phyloP scores from a whole-genome alignment of 2,329 filamentous ascomycete species.

The Colletotrichum sp. region DNA sequence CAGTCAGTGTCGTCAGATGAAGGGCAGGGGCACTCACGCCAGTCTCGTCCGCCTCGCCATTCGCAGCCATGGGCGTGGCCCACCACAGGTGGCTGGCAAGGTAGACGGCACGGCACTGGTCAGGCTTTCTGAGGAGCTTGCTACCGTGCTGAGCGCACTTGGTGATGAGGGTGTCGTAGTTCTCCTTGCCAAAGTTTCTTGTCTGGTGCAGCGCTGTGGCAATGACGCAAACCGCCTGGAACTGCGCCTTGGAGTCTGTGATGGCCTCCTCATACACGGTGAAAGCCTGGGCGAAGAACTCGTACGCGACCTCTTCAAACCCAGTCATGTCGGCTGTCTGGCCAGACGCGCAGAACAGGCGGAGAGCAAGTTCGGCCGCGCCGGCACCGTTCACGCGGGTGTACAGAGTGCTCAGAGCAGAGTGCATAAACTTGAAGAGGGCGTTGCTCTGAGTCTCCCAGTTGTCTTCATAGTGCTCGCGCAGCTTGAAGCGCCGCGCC shows the following conservation, averaged over 20 bases:
- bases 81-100: conserved; percentile 98
- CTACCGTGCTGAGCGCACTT: conserved; percentile 97
- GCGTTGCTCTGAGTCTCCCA: conserved; percentile 72
- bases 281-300: conserved; percentile 98
- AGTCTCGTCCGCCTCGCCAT: conserved; percentile 81
- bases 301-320: conserved; percentile 95
- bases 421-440: conserved; percentile 95
- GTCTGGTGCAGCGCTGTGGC: conserved; percentile 88
- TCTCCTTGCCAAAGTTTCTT: conserved; percentile 91
- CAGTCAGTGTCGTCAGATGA: conserved; percentile 23
- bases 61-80: conserved; percentile 82
- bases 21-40: conserved; percentile 59
- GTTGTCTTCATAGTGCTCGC: conserved; percentile 80
- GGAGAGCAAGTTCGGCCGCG: conserved; percentile 85
- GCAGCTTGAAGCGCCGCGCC: conserved; percentile 84
- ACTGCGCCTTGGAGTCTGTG: conserved; percentile 94
- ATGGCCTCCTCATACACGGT: conserved; percentile 97
- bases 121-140: conserved; percentile 95
- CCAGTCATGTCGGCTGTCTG: conserved; percentile 90
- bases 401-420: conserved; percentile 84
- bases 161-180: conserved; percentile 98
- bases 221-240: conserved; percentile 96
- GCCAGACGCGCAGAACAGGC: conserved; percentile 89
- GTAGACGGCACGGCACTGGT: conserved; percentile 96
- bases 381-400: conserved; percentile 78